phyloP scores from a whole-genome alignment of 2,329 filamentous ascomycete species.

The Zymoseptoria crescenta region DNA sequence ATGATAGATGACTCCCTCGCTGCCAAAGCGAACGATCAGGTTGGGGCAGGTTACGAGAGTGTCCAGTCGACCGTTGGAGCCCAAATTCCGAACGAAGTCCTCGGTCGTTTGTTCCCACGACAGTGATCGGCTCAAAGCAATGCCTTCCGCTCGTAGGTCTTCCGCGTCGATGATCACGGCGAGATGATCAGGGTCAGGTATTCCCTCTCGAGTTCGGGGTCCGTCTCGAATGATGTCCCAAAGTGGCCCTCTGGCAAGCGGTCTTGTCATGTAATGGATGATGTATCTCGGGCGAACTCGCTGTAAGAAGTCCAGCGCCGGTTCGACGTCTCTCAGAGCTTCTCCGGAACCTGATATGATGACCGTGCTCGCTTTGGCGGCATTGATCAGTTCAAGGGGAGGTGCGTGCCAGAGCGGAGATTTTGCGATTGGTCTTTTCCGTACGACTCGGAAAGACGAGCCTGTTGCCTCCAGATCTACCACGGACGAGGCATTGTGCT shows the following conservation, averaged over 20 bases:
- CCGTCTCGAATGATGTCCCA: constrained; percentile 30
- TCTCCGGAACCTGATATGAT: constrained; percentile 28
- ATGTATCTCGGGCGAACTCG: constrained; percentile 24
- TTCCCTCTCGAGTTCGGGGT: constrained; percentile 23
- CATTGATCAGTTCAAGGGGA: constrained; percentile 14
- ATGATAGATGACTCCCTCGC: constrained; percentile 28
- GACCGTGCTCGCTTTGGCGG: constrained; percentile 20
- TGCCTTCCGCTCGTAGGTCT: constrained; percentile 29
- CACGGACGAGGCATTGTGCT: constrained; percentile 25
- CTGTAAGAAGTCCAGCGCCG: constrained; percentile 28
- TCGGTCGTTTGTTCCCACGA: constrained; percentile 29
- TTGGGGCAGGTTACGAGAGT: constrained; percentile 31
- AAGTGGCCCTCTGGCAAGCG: constrained; percentile 25
- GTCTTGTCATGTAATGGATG: constrained; percentile 29
- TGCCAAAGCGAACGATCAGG: constrained; percentile 29
- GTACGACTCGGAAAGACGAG: constrained; percentile 15
- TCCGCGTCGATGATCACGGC: constrained; percentile 30
- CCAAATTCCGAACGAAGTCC: constrained; percentile 29
- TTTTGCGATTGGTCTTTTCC: constrained; percentile 21
- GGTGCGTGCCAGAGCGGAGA: constrained; percentile 25
- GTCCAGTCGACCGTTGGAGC: constrained; percentile 28
- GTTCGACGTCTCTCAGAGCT: constrained; percentile 25
- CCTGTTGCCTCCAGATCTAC: constrained; percentile 19
- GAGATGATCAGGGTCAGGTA: constrained; percentile 27
- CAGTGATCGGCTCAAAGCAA: constrained; percentile 26